Evolutionary conservation across 129 eudicot genomes (phyloP), one percentile per base, ranked within the genome.

Genomic region (Cynara cardunculus): DNA sequence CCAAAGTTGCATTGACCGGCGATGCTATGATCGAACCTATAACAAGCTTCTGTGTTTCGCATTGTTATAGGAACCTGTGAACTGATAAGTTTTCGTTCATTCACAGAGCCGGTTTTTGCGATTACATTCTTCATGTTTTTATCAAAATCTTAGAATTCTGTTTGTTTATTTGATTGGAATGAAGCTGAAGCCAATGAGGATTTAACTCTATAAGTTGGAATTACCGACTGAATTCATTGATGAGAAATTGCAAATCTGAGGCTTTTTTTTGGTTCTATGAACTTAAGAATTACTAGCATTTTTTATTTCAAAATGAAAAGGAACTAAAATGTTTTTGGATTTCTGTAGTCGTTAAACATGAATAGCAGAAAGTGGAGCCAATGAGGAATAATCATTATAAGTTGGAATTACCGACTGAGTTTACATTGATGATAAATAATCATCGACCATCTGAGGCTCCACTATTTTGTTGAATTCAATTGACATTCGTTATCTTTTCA

Each of bases 1-100:
- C 89, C 10, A 28, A 24, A 80, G 44, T 65, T 10, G 93, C 96
- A 28, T 13, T 92, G 96, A 87, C 90, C 87, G 86, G 83, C 84
- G 89, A 84, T 93, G 97, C 91, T 89, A 85, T 75, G 91, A 89
- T 93, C 56, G 96, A 39, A 92, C 96, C 91, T 2, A 90, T 25
- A 92, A 19, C 71, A 69, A 88, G 24, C 49, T 44, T 22, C 0
- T 71, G 39, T 12, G 28, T 85, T 88, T 92, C 84, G 88, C 93
- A 86, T 69, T 25, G n/a, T 35, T 87, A 90, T 92, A 90, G 97
- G 97, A 92, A 92, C 83, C 97, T 89, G 91, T 92, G 91, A 77
- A 85, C 74, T 76, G 82, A 80, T 86, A 21, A 1, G 16, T 53
- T 44, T 71, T 86, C 76, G 82, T 92, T 88, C 84, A 62, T 88